Percentiles rank a stretch among this genome's conserved stretches.
phyloP scores from a whole-genome alignment of 2,329 filamentous ascomycete species.

The Colletotrichum brevisporum region DNA sequence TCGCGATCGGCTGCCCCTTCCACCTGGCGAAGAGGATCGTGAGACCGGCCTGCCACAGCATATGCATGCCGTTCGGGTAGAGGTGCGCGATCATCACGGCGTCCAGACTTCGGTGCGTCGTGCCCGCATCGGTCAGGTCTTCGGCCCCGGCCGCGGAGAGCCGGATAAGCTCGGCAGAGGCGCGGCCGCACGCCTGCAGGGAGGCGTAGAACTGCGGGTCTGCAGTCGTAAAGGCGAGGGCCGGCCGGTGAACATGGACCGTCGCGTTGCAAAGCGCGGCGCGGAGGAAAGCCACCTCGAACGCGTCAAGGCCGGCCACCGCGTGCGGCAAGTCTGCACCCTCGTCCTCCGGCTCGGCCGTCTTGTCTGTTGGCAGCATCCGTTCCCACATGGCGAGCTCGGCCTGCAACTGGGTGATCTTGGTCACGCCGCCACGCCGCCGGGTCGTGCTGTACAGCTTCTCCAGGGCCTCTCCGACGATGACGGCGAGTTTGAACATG shows the following conservation, averaged over 20 bases:
- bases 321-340: conserved; percentile 2
- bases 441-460: conserved; percentile 46
- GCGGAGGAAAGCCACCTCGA: conserved; percentile 38
- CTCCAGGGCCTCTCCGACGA: conserved; percentile 44
- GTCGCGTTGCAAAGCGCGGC: conserved; percentile 42
- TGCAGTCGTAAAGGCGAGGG: conserved; percentile 44
- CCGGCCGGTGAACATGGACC: conserved; percentile 45
- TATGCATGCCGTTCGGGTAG: conserved; percentile 45
- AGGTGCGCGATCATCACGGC: conserved; percentile 37
- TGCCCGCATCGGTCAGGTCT: background rate
- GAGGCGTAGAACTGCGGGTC: conserved; percentile 43
- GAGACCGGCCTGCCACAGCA: conserved; percentile 46
- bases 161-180: conserved; percentile 35
- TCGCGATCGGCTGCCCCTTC: conserved; percentile 41
- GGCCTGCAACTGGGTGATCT: conserved; percentile 44
- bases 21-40: conserved; percentile 44
- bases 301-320: background rate
- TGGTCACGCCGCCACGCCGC: conserved; percentile 45
- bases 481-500: conserved; percentile 45
- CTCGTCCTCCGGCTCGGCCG: conserved; percentile 29
- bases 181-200: conserved; percentile 40
- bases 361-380: conserved; percentile 14
- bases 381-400: conserved; percentile 46
- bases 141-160: background rate
- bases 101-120: background rate